A percentile compares a stretch with the other conserved stretches of the same genome.
These are phyloP conservation scores for Cystobasidium slooffiae DNA, from an alignment of 1,284 basidiomycete species.

Conservation along the genomic window DNA sequence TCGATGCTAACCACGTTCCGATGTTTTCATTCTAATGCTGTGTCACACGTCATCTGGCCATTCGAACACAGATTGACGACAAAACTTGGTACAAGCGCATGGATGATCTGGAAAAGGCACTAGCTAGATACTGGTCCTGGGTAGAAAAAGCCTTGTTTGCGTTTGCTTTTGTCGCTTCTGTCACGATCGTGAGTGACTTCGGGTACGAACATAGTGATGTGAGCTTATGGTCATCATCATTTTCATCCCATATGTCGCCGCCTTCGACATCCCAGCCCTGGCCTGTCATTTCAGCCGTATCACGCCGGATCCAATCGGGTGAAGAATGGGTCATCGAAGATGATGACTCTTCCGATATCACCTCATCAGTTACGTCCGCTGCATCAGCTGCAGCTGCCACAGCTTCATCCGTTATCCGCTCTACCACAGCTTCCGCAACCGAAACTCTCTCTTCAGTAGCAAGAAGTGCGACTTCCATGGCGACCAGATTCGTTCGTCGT, in stretches of 20 bases:
- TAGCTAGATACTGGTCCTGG: conserved; percentile 40
- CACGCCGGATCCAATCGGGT: conserved; percentile 10
- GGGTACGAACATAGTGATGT: background rate
- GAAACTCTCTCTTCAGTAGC: background rate
- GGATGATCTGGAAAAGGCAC: conserved; percentile 26
- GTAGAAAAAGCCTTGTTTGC: conserved; percentile 41
- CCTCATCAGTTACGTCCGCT: background rate
- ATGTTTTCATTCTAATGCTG: background rate
- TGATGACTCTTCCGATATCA: background rate
- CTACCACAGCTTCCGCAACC: background rate
- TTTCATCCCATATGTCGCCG: too few relatives aligned
- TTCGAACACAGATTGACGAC: conserved; percentile 25
- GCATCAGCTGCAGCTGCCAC: background rate
- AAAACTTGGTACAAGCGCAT: conserved; percentile 37
- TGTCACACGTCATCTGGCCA: background rate
- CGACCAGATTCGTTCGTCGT: background rate
- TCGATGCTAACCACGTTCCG: too few relatives aligned
- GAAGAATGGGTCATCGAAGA: background rate
- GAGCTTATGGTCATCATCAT: background rate
- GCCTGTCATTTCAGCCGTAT: conserved; percentile 36
- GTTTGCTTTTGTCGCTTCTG: conserved; percentile 29
- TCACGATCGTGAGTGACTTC: conserved; percentile 27
- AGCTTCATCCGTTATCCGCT: background rate
- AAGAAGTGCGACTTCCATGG: background rate
- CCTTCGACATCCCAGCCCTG: conserved; percentile 27